phyloP scores from a whole-genome alignment of 305 asterid species.

The Fraxinus baroniana region DNA sequence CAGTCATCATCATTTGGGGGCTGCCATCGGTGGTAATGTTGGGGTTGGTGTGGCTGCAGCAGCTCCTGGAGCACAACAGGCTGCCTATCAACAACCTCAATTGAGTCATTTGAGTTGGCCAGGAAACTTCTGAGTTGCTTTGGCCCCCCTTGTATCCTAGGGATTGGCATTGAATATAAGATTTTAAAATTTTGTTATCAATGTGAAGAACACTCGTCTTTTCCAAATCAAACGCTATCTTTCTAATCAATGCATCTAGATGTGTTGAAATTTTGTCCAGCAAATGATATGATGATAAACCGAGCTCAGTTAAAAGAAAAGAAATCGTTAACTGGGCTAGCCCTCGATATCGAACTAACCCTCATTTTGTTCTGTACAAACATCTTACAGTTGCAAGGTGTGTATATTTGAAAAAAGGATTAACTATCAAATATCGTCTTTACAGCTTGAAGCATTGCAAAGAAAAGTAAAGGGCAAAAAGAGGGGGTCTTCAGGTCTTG shows the following conservation, averaged over 20 bases:
- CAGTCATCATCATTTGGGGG: slow-evolving; percentile 78
- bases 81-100: slow-evolving; percentile 91
- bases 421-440: background rate
- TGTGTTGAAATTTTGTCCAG: slow-evolving; percentile 30
- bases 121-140: slow-evolving; percentile 53
- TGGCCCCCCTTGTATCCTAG: slow-evolving; percentile 29
- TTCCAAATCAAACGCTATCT: background rate
- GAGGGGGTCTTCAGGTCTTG: background rate
- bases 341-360: no score
- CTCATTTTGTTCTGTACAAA: background rate
- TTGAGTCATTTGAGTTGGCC: slow-evolving; percentile 88
- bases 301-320: background rate
- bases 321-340: background rate
- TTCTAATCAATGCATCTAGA: slow-evolving; percentile 51
- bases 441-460: background rate
- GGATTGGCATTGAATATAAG: slow-evolving; percentile 35
- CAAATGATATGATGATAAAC: background rate
- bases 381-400: background rate
- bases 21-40: slow-evolving; percentile 69
- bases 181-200: slow-evolving; percentile 32
- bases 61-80: slow-evolving; percentile 77
- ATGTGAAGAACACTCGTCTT: slow-evolving; percentile 39
- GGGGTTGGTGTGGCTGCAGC: slow-evolving; percentile 80
- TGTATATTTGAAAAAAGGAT: background rate
- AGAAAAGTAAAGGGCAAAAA: slow-evolving; percentile 27